phyloP scores from a whole-genome alignment of 805 yeast species.

The Kuraishia ogatae region DNA sequence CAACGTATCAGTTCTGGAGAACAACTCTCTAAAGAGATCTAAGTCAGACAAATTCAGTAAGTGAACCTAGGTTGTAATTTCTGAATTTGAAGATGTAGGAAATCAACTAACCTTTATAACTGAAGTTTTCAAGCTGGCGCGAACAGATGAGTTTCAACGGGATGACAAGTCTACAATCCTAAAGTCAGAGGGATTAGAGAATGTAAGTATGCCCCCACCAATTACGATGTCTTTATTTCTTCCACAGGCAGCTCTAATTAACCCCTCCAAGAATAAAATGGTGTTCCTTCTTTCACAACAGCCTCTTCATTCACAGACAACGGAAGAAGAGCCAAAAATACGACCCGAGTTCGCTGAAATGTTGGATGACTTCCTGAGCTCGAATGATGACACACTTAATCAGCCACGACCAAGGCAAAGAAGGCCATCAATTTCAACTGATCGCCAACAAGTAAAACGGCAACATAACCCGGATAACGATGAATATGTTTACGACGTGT shows the following conservation, averaged over 20 bases:
- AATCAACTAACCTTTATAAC: background rate
- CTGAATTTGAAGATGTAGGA: too few species aligned
- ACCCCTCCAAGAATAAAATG: background rate
- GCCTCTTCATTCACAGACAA: background rate
- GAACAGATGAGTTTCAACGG: background rate
- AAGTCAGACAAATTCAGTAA: conserved; percentile 1
- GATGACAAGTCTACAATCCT: background rate
- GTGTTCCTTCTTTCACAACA: background rate
- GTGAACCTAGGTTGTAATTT: background rate
- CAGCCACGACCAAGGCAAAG: background rate
- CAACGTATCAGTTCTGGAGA: background rate
- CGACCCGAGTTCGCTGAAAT: conserved; percentile 67
- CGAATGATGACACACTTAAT: conserved; percentile 8
- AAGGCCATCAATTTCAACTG: background rate
- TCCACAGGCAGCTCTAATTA: background rate
- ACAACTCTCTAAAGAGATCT: conserved; percentile 1
- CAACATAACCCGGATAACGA: conserved; percentile 20
- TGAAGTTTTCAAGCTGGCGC: background rate
- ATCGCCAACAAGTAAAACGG: background rate
- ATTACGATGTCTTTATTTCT: too few species aligned
- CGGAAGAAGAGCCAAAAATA: conserved; percentile 22
- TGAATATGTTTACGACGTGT: conserved; percentile 92
- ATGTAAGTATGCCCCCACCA: background rate
- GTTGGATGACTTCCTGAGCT: conserved; percentile 51
- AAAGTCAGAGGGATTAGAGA: background rate